phyloP scores from a whole-genome alignment of 2,329 filamentous ascomycete species.

The Hymenoscyphus salicellus region DNA sequence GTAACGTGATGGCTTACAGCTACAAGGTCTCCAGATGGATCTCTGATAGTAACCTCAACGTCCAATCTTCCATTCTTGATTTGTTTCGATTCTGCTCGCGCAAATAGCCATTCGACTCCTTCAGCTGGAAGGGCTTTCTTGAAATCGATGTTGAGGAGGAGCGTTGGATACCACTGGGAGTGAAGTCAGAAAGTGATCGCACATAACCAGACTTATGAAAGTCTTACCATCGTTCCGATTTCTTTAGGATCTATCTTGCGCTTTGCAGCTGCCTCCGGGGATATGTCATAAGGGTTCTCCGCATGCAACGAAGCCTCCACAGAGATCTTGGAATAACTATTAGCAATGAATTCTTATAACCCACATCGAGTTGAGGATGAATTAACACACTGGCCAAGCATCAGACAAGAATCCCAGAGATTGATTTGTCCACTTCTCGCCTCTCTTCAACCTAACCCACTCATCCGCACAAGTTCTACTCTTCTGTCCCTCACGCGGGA shows the following conservation, averaged over 20 bases:
- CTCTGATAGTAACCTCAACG: slow-evolving; percentile 65
- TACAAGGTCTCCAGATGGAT: slow-evolving; percentile 62
- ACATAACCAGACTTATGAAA: neutral
- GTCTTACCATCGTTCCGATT: slow-evolving; percentile 1
- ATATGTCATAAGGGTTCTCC: slow-evolving; percentile 28
- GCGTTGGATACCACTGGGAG: slow-evolving; percentile 47
- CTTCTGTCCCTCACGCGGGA: slow-evolving; percentile 47
- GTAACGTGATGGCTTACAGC: slow-evolving; percentile 67
- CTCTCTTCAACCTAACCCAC: slow-evolving; percentile 63
- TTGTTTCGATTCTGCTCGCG: slow-evolving; percentile 61
- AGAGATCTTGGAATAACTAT: slow-evolving; percentile 42
- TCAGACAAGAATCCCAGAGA: slow-evolving; percentile 65
- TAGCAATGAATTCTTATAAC: neutral
- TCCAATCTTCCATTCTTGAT: slow-evolving; percentile 72
- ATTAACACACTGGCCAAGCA: slow-evolving; percentile 48
- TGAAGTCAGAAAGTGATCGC: neutral
- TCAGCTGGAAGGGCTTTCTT: slow-evolving; percentile 67
- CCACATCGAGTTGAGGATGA: slow-evolving; percentile 30
- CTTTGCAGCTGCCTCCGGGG: slow-evolving; percentile 13
- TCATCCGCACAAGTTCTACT: slow-evolving; percentile 52
- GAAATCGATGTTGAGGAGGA: slow-evolving; percentile 71
- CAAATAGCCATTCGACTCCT: slow-evolving; percentile 71
- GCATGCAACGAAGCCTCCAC: slow-evolving; percentile 49
- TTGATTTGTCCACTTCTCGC: slow-evolving; percentile 61
- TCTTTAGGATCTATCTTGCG: slow-evolving; percentile 10